These are phyloP conservation scores for Pseudisothecium myosuroides DNA, from an alignment of 225 moss, liverwort and hornwort species.

Conservation along the genomic window DNA sequence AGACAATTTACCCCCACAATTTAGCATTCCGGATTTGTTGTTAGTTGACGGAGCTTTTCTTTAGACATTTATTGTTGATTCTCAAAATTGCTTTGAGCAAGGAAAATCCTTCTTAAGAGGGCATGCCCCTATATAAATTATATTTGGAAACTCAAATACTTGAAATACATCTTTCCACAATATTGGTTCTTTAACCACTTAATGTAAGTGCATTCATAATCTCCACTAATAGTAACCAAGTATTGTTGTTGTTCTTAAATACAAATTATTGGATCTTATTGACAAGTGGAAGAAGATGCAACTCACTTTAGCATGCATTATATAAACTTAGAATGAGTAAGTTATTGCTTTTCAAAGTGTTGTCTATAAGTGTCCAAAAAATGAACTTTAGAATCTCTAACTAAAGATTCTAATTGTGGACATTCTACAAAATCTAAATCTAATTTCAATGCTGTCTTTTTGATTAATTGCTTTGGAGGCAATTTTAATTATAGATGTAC, in stretches of 20 bases:
- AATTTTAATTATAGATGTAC: too few species aligned
- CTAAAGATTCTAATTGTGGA: background rate
- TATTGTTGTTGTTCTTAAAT: background rate
- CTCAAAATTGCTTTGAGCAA: background rate
- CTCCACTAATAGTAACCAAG: background rate
- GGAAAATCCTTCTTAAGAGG: accelerated
- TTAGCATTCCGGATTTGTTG: accelerated
- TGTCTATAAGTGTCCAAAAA: background rate
- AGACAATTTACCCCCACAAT: accelerated
- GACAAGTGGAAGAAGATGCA: background rate
- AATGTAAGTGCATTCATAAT: background rate
- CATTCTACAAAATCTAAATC: background rate
- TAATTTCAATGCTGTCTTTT: accelerated
- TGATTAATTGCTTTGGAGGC: background rate
- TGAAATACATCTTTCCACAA: background rate
- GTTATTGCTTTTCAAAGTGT: background rate
- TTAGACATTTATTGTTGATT: too few species aligned
- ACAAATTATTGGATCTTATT: background rate
- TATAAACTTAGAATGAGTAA: background rate
- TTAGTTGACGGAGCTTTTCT: background rate
- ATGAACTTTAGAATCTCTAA: background rate
- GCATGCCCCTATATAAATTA: background rate
- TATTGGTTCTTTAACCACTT: too few species aligned
- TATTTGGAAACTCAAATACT: background rate
- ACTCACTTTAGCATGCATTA: background rate